Evolutionary conservation across 1,284 basidiomycete species (phyloP).

Genomic region (Chalciporus sp.): DNA sequence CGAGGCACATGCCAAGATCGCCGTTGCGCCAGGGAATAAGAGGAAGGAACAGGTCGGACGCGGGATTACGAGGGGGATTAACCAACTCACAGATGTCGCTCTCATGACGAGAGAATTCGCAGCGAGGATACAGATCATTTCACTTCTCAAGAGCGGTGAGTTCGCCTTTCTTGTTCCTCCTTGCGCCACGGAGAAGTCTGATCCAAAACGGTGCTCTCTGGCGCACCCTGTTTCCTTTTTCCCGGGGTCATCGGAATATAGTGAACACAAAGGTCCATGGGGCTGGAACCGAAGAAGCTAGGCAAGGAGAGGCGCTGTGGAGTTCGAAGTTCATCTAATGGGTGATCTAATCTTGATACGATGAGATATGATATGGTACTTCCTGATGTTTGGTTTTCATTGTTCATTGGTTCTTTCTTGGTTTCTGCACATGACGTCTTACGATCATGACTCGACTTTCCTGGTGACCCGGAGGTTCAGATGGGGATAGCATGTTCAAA

Average conservation of each 20-base stretch:
- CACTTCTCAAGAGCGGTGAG: constrained; percentile 50
- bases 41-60: constrained; percentile 44
- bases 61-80: constrained; percentile 49
- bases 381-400: no score
- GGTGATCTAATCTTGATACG: background rate
- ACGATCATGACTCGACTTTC: background rate
- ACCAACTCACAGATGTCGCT: constrained; percentile 46
- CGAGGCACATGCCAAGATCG: constrained; percentile 38
- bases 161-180: background rate
- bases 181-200: background rate
- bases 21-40: constrained; percentile 15
- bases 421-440: background rate
- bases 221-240: background rate
- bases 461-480: background rate
- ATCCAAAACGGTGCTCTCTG: background rate
- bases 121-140: constrained; percentile 52
- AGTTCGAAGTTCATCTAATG: constrained; percentile 49
- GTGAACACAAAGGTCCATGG: constrained; percentile 51
- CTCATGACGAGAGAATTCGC: constrained; percentile 54
- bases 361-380: background rate
- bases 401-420: background rate
- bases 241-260: constrained; percentile 22
- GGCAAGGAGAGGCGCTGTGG: constrained; percentile 49
- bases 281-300: constrained; percentile 47
- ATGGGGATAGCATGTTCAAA: background rate